These are phyloP conservation scores for Musa schizocarpa DNA, from an alignment of 176 grass and related monocot species.

Conservation along the genomic window DNA sequence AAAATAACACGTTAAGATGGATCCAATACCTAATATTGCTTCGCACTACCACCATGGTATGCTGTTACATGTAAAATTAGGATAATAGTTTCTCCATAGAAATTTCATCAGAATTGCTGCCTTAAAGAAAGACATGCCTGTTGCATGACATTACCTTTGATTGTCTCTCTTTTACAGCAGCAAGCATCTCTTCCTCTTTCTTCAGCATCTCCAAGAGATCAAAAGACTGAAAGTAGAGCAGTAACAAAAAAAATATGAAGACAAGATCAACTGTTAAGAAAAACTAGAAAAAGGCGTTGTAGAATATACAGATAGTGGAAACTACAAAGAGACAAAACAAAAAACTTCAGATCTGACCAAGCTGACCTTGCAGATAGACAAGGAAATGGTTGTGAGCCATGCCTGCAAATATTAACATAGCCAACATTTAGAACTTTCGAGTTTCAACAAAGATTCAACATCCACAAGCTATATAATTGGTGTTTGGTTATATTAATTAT, in stretches of 20 bases:
- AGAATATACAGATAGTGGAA: too few species aligned
- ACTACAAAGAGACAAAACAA: too few species aligned
- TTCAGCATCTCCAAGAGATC: slow-evolving; percentile 90
- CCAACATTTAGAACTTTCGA: slow-evolving; percentile 4
- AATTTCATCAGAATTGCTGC: too few species aligned
- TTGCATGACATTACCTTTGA: slow-evolving; percentile 37
- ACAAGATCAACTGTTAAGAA: slow-evolving; percentile 6
- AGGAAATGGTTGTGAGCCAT: slow-evolving; percentile 57
- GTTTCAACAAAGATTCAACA: not conserved
- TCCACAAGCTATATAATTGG: not conserved
- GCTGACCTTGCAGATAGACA: slow-evolving; percentile 75
- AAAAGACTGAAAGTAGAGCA: slow-evolving; percentile 36
- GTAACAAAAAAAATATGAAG: not conserved
- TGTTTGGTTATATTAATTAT: not conserved
- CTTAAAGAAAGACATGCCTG: not conserved
- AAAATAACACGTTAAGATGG: too few species aligned
- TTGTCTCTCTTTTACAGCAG: slow-evolving; percentile 63
- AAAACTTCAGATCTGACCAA: not conserved
- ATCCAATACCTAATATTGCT: too few species aligned
- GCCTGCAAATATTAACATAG: slow-evolving; percentile 40
- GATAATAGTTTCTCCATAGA: too few species aligned
- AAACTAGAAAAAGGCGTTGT: not conserved
- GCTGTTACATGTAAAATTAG: too few species aligned
- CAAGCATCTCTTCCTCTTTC: slow-evolving; percentile 87
- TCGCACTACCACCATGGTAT: too few species aligned